These are phyloP conservation scores for Plasmodium vivax DNA, from an alignment of 169 alveolate genomes.

Conservation along the genomic window DNA sequence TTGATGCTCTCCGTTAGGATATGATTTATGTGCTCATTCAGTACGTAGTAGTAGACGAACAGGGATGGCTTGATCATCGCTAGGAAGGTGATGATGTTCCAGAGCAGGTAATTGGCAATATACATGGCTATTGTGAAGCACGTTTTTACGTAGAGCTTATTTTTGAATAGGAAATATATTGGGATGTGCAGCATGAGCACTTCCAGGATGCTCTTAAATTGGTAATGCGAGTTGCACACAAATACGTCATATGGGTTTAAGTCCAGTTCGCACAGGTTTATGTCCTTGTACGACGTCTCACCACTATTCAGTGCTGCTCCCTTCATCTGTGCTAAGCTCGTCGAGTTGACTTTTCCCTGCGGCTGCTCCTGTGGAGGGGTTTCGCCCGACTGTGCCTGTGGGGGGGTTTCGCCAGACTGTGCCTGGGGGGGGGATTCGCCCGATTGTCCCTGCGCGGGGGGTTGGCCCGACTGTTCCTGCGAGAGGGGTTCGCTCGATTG, in stretches of 20 bases:
- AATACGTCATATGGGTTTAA: background rate
- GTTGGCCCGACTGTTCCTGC: background rate
- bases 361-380: background rate
- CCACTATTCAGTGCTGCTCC: background rate
- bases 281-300: background rate
- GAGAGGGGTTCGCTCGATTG: background rate
- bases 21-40: conserved; percentile 36
- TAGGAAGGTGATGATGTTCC: conserved; percentile 22
- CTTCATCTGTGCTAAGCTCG: background rate
- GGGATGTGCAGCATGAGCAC: conserved; percentile 37
- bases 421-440: background rate
- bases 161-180: conserved; percentile 47
- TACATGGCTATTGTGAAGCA: conserved; percentile 27
- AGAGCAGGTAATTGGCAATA: conserved; percentile 23
- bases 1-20: conserved; percentile 34
- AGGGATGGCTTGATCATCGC: conserved; percentile 39
- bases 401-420: background rate
- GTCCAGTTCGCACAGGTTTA: conserved; percentile 12
- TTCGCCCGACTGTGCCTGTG: background rate
- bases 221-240: conserved; percentile 22
- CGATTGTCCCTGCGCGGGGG: background rate
- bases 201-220: conserved; percentile 33
- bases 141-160: conserved; percentile 29
- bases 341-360: background rate
- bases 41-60: conserved; percentile 30